phyloP scores from a whole-genome alignment of 106 monocot genomes.

The Agapanthus africanus region DNA sequence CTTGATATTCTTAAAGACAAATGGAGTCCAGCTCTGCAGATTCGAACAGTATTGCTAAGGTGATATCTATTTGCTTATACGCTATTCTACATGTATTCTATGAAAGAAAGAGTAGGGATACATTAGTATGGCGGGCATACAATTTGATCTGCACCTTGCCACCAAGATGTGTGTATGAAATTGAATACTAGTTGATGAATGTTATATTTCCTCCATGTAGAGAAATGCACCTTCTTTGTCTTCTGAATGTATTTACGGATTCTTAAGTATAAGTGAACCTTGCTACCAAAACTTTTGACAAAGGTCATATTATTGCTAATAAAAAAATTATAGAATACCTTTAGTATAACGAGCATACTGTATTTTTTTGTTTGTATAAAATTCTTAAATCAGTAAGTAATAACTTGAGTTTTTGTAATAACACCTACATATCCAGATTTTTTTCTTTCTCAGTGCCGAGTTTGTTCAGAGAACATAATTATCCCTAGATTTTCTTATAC shows the following conservation, averaged over 20 bases:
- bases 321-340: too few species aligned
- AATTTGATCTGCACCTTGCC: not conserved
- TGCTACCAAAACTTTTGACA: too few species aligned
- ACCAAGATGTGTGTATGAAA: not conserved
- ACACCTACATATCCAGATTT: too few species aligned
- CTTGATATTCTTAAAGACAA: slow-evolving; percentile 99
- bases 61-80: slow-evolving; percentile 14
- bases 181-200: not conserved
- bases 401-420: too few species aligned
- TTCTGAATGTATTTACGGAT: not conserved
- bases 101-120: not conserved
- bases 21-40: slow-evolving; percentile 98
- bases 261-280: too few species aligned
- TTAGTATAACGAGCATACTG: too few species aligned
- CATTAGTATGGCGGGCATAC: not conserved
- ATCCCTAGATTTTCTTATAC: too few species aligned
- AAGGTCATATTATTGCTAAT: too few species aligned
- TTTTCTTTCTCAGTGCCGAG: too few species aligned
- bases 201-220: not conserved
- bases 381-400: too few species aligned
- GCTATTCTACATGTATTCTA: not conserved
- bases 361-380: too few species aligned
- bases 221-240: not conserved
- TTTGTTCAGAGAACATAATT: too few species aligned
- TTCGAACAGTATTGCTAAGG: slow-evolving; percentile 92